Base-by-base conservation (phyloP, 2,329 filamentous ascomycete genomes). In the Dactylella cylindrospora region DNA sequence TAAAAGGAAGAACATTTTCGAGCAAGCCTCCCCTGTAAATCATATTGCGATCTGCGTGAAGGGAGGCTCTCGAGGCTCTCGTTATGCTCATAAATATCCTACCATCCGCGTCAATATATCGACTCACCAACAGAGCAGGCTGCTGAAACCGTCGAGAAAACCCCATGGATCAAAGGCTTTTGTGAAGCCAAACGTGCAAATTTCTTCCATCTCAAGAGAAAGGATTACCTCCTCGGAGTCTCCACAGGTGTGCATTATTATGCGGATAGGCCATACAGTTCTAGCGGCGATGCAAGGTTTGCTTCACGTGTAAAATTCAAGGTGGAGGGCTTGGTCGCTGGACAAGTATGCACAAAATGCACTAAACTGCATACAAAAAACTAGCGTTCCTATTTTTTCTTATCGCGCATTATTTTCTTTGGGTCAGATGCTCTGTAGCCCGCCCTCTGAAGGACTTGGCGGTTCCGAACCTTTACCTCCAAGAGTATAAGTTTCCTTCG, bases 31-130 rank as follows among this genome's bases (percentile, higher is more conserved):
- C 31, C 38, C 28, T 40, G 29, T 17, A 13, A 43, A 15, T 36
- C 26, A 22, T 47, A 55, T 55, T 55, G 23, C 28, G 52, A 57
- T 49, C 43, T 49, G 52, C 52, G 28, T 19, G 15, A 40, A 52
- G 49, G 46, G 55, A 61, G 46, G 40, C 47, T 52, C 35, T 53
- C 49, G 17, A 19, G 52, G 5, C 38, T 50, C 41, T 52, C 41
- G 40, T 53, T 47, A 46, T 47, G 41, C 28, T 31, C 15, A 43
- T 36, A 20, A 8, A n/a, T 46, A 32, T 15, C 17, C 12, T 26
- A 10, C 3, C 40, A 19, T 17, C n/a, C 15, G 22, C 25, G 22
- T n/a, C n/a, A n/a, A n/a, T n/a, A n/a, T n/a, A n/a, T n/a, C n/a
- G 25, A 46, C 22, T 19, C 43, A 39, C 46, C 10, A 22, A 31